These are phyloP conservation scores for Trichoderma atroviride DNA, from an alignment of 2,329 filamentous ascomycete species.

Conservation along the genomic window DNA sequence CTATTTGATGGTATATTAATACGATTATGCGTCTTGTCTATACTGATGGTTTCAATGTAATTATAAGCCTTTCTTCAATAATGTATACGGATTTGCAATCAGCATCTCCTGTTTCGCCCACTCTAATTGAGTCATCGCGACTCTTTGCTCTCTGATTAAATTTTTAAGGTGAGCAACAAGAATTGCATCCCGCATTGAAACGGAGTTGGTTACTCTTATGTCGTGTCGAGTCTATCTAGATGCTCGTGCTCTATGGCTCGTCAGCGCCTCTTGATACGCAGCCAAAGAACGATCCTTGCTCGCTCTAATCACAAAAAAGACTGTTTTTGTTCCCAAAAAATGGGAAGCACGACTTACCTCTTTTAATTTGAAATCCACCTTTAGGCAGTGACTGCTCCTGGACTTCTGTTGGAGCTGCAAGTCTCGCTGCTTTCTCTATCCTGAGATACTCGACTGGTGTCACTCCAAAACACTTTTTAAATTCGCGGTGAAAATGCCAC, in stretches of 20 bases:
- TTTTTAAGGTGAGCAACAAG: accelerated
- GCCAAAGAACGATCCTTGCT: background rate
- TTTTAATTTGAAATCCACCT: background rate
- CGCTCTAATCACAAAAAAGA: background rate
- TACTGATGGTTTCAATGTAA: background rate
- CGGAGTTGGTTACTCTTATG: background rate
- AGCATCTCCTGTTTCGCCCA: background rate
- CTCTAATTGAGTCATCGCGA: background rate
- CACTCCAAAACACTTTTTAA: conserved; percentile 56
- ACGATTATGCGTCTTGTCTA: background rate
- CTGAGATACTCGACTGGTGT: conserved; percentile 45
- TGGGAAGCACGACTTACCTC: background rate
- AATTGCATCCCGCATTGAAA: background rate
- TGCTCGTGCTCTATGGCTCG: background rate
- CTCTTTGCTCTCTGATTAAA: too few species aligned
- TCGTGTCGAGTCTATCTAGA: background rate
- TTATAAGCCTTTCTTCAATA: background rate
- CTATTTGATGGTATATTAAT: background rate
- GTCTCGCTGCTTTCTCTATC: background rate
- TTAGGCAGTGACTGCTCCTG: background rate
- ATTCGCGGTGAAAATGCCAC: conserved; percentile 61
- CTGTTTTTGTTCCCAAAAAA: background rate
- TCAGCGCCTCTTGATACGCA: background rate
- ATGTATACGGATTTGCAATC: background rate
- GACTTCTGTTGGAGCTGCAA: background rate